Base-by-base conservation (phyloP, 2,329 filamentous ascomycete genomes). In the Alternaria ethzedia region DNA sequence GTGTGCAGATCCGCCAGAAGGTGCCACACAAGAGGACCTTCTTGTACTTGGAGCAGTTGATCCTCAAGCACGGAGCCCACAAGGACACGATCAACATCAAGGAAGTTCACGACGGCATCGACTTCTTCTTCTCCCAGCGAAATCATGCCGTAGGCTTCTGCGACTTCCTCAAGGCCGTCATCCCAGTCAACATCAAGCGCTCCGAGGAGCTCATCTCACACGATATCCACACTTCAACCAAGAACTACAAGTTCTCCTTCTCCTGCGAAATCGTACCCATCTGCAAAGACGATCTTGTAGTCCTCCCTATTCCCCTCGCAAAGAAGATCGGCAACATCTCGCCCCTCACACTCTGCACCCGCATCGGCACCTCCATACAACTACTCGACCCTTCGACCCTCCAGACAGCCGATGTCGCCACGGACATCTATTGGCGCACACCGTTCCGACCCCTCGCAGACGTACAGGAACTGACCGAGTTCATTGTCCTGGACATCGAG, bases 251-350 rank as follows among this genome's bases (percentile, higher is more conserved):
- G 80, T 97, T 97, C 82, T 91, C 92, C 49, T 98, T 89, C 81
- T 96, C 94, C 0, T 89, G 91, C 57, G 93, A 97, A 78, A 82
- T 99, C 52, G 90, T 98, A 25, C 96, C 96, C 1, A 94, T 99
- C 54, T 98, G 96, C 85, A 97, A 97, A 81, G 96, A 99, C 73
- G 96, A 99, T 77, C 85, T 99, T 26, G 93, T 99, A n/a, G 94
- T 93, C 2, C 84, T 99, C 36, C 96, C 96, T 1, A 89, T 97
- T 67, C 94, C 93, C 71, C 84, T 98, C 63, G 96, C 96, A 13
- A 96, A 94, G 79, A 89, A 90, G 59, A 85, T 91, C 55, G 94
- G 96, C 67, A 97, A 97, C 80, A 97, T 98, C 73, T 87, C 89
- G 2, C 96, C 96, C 4, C 84, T 99, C 41, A 88, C 91, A 1